Evolutionary conservation across 768 basidiomycete species (phyloP).

Genomic region (Flagelloscypha sp.): DNA sequence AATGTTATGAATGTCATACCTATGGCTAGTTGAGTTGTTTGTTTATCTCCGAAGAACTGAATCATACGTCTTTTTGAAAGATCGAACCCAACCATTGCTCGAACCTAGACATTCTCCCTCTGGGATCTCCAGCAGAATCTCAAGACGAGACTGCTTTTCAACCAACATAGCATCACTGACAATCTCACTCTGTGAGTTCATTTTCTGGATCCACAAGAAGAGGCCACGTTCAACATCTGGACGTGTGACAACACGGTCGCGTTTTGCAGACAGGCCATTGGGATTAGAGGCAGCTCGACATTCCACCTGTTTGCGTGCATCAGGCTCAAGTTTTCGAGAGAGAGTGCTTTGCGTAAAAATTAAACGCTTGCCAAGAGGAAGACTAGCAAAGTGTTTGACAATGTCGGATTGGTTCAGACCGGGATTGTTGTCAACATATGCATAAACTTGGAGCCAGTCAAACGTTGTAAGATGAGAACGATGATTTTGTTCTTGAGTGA

Average conservation of each 20-base stretch:
- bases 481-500: neutral
- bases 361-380: slow-evolving; percentile 10
- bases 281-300: slow-evolving; percentile 10
- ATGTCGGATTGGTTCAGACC: slow-evolving; percentile 12
- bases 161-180: slow-evolving; percentile 20
- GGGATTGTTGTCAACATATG: slow-evolving; percentile 14
- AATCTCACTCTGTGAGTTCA: slow-evolving; percentile 18
- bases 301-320: slow-evolving; percentile 8
- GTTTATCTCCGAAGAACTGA: too few species aligned
- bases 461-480: slow-evolving; percentile 14
- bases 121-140: slow-evolving; percentile 20
- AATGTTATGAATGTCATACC: too few species aligned
- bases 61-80: slow-evolving; percentile 16
- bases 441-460: slow-evolving; percentile 19
- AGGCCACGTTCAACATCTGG: slow-evolving; percentile 28
- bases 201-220: slow-evolving; percentile 21
- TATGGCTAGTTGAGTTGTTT: too few species aligned
- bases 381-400: slow-evolving; percentile 6
- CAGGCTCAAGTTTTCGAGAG: slow-evolving; percentile 15
- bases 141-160: slow-evolving; percentile 17
- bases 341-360: slow-evolving; percentile 20
- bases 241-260: slow-evolving; percentile 20
- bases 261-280: slow-evolving; percentile 21
- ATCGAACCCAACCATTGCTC: slow-evolving; percentile 16
- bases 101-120: slow-evolving; percentile 14